These are phyloP conservation scores for Scedosporium dehoogii DNA, from an alignment of 2,329 filamentous ascomycete species.

Conservation along the genomic window DNA sequence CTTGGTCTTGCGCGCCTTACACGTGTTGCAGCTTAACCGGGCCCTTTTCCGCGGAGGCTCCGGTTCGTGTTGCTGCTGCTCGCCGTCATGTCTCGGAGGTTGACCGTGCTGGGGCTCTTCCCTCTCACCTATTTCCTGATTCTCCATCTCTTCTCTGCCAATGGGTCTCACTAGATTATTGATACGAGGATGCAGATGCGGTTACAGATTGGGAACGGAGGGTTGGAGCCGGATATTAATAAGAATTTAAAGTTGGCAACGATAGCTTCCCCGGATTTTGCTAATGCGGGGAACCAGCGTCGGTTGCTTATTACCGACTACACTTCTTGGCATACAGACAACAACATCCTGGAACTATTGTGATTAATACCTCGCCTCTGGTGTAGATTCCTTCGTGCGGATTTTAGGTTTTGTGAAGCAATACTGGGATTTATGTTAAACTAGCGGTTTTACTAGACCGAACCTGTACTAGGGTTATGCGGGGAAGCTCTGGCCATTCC, in stretches of 20 bases:
- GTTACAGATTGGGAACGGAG: neutral
- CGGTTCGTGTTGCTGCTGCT: neutral
- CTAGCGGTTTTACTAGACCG: neutral
- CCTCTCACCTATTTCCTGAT: neutral
- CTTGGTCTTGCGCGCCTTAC: slow-evolving; percentile 4
- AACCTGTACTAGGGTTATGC: neutral
- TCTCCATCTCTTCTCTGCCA: neutral
- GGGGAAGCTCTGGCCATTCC: neutral
- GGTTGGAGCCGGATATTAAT: slow-evolving; percentile 1
- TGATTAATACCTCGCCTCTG: neutral
- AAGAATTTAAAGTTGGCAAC: neutral
- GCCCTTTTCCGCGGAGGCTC: slow-evolving; percentile 2
- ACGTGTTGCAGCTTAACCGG: slow-evolving; percentile 5
- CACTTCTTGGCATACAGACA: neutral
- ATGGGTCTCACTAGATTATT: neutral
- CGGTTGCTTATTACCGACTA: neutral
- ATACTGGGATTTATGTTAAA: neutral
- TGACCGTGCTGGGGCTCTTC: neutral
- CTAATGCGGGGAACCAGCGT: neutral
- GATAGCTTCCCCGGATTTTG: neutral
- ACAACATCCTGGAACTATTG: neutral
- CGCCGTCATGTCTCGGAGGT: neutral
- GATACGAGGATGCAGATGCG: neutral
- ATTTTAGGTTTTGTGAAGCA: neutral
- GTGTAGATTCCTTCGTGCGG: no score